phyloP scores from a whole-genome alignment of 2,329 filamentous ascomycete genomes.

The Fusarium agapanthi region DNA sequence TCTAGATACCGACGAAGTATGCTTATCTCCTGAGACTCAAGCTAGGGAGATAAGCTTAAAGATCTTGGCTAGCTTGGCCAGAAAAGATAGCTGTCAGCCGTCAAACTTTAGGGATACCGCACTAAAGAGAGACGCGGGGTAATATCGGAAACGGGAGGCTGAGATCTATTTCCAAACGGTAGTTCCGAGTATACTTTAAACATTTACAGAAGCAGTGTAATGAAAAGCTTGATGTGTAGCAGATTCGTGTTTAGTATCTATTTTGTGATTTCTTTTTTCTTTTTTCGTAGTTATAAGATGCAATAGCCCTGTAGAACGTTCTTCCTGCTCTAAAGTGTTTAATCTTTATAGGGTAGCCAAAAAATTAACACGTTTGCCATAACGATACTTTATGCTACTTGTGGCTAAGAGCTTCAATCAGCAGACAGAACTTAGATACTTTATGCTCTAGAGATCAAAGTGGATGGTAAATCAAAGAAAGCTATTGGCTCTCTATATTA shows the following conservation, averaged over 20 bases:
- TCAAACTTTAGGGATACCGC: not conserved
- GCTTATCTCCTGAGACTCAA: not conserved
- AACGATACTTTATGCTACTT: rapidly evolving
- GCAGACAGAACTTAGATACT: too few species aligned
- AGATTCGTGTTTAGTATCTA: rapidly evolving
- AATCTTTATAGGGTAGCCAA: not conserved
- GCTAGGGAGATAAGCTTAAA: not conserved
- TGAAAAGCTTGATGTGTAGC: rapidly evolving
- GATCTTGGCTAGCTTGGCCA: not conserved
- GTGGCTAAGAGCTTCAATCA: too few species aligned
- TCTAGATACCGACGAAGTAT: not conserved
- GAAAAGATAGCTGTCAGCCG: not conserved
- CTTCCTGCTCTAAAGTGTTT: rapidly evolving
- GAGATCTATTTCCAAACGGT: not conserved
- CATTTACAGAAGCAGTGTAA: not conserved
- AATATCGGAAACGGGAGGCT: not conserved
- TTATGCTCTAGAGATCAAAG: not conserved
- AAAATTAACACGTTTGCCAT: rapidly evolving
- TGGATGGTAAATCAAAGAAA: rapidly evolving
- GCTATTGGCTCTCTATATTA: rapidly evolving
- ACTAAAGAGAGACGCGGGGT: not conserved
- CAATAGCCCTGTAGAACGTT: rapidly evolving
- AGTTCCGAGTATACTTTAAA: not conserved
- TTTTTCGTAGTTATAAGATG: rapidly evolving
- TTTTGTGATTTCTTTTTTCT: rapidly evolving